A percentile compares a stretch with the other conserved stretches of the same genome.
These are phyloP conservation scores for Parascedosporium putredinis DNA, from an alignment of 2,329 filamentous ascomycete species.

Conservation along the genomic window DNA sequence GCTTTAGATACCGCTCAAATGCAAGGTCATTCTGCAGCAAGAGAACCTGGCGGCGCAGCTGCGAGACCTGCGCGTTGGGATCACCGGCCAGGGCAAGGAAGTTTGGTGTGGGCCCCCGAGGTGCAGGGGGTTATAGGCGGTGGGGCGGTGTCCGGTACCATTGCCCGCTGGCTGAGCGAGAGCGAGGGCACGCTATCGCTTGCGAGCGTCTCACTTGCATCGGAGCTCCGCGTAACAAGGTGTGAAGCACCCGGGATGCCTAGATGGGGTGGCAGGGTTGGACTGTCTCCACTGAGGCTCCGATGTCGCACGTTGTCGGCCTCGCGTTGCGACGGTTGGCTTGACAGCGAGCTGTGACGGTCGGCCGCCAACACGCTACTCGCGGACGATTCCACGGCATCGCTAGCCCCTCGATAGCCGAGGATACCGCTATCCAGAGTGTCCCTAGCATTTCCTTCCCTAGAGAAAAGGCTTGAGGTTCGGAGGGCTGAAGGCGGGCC, in stretches of 20 bases:
- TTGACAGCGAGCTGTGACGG: slow-evolving; percentile 38
- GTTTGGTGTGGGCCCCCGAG: slow-evolving; percentile 17
- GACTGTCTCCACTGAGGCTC: slow-evolving; percentile 44
- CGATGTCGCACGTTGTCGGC: slow-evolving; percentile 29
- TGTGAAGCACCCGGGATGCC: slow-evolving; percentile 38
- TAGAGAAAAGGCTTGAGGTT: slow-evolving; percentile 12
- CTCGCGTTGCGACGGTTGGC: slow-evolving; percentile 37
- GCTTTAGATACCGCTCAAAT: slow-evolving; percentile 74
- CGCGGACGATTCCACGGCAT: background rate
- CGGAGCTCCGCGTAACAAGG: slow-evolving; percentile 43
- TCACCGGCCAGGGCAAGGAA: slow-evolving; percentile 18
- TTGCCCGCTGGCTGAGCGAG: slow-evolving; percentile 39
- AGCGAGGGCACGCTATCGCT: slow-evolving; percentile 50
- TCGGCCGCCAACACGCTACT: slow-evolving; percentile 23
- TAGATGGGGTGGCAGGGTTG: slow-evolving; percentile 46
- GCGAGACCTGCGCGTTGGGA: slow-evolving; percentile 31
- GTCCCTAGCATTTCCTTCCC: slow-evolving; percentile 22
- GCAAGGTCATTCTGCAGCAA: slow-evolving; percentile 70
- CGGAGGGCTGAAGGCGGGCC: slow-evolving; percentile 16
- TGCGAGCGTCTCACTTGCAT: slow-evolving; percentile 41
- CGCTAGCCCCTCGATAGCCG: background rate
- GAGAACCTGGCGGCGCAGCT: slow-evolving; percentile 64
- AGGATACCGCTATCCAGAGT: slow-evolving; percentile 28
- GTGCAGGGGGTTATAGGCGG: slow-evolving; percentile 16
- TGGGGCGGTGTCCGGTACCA: slow-evolving; percentile 26